Conservation (phyloP, 768 basidiomycete genomes). For the Cyclocybe aegerita region DNA sequence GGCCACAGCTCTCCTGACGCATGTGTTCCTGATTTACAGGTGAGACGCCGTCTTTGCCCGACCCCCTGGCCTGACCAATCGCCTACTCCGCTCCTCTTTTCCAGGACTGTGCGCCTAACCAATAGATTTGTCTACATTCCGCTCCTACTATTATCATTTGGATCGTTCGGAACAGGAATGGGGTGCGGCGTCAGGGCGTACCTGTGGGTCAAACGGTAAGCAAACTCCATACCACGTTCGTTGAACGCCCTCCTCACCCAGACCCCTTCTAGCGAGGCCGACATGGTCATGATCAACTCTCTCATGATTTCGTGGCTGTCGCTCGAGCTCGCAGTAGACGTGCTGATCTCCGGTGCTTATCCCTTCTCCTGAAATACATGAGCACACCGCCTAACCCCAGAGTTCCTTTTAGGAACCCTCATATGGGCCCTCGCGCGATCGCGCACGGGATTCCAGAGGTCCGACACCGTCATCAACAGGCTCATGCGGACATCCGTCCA, state of each 20-base stretch:
- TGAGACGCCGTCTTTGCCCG: neutral
- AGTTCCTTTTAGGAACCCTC: constrained; percentile 11
- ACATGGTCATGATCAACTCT: constrained; percentile 6
- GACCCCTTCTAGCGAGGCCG: constrained; percentile 1
- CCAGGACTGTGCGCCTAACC: constrained; percentile 18
- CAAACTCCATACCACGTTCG: neutral
- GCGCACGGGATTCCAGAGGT: constrained; percentile 45
- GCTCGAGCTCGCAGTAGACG: constrained; percentile 7
- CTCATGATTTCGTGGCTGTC: constrained; percentile 9
- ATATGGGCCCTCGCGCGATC: constrained; percentile 32
- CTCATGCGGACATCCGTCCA: constrained; percentile 49
- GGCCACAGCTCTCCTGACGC: constrained; percentile 44
- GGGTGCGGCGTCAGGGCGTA: constrained; percentile 19
- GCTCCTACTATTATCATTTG: constrained; percentile 20
- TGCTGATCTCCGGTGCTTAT: neutral
- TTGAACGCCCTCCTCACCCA: neutral
- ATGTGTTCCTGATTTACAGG: constrained; percentile 45
- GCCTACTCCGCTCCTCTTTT: constrained; percentile 10
- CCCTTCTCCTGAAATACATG: neutral
- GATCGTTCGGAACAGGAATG: constrained; percentile 32
- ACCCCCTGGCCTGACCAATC: neutral
- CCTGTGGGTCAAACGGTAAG: constrained; percentile 6
- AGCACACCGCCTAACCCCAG: neutral
- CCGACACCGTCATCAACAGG: constrained; percentile 44
- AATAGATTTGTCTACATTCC: constrained; percentile 18